phyloP scores from a whole-genome alignment of 179 eudicot genomes.

The Actinidia arguta region DNA sequence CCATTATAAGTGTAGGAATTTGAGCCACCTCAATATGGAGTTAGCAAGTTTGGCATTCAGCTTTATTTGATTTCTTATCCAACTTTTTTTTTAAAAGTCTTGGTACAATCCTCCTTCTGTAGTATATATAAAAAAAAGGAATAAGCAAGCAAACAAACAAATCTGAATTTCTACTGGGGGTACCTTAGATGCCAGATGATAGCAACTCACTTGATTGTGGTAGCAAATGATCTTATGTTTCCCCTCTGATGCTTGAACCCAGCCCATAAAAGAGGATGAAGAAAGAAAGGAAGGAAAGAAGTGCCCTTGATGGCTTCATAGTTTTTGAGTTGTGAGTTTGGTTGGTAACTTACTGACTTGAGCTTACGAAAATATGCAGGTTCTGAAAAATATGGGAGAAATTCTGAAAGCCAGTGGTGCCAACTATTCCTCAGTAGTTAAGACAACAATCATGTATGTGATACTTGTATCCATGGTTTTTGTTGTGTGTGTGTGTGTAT shows the following conservation, averaged over 20 bases:
- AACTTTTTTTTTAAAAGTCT: background rate
- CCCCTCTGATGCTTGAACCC: background rate
- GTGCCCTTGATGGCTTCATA: background rate
- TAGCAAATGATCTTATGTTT: background rate
- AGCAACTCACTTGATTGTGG: background rate
- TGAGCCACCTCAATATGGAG: background rate
- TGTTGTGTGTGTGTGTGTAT: too few relatives aligned
- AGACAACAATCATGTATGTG: slow-evolving; percentile 90
- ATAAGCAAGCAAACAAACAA: too few relatives aligned
- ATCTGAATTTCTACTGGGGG: background rate
- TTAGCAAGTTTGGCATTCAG: background rate
- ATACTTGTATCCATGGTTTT: background rate
- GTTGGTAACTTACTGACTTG: background rate
- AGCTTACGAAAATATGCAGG: slow-evolving; percentile 43
- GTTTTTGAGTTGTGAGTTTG: background rate
- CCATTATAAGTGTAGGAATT: background rate
- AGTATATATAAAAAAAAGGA: too few relatives aligned
- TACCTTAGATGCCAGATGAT: slow-evolving; percentile 14
- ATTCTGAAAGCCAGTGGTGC: slow-evolving; percentile 93
- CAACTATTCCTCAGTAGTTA: slow-evolving; percentile 90
- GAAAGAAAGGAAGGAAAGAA: background rate
- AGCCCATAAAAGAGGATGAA: background rate
- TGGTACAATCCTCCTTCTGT: background rate
- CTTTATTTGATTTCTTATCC: background rate
- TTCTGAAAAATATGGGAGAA: slow-evolving; percentile 96